Evolutionary conservation across 75 land plant species (phyloP), one percentile per base, ranked within the genome.

Genomic region (Pinus albicaulis): DNA sequence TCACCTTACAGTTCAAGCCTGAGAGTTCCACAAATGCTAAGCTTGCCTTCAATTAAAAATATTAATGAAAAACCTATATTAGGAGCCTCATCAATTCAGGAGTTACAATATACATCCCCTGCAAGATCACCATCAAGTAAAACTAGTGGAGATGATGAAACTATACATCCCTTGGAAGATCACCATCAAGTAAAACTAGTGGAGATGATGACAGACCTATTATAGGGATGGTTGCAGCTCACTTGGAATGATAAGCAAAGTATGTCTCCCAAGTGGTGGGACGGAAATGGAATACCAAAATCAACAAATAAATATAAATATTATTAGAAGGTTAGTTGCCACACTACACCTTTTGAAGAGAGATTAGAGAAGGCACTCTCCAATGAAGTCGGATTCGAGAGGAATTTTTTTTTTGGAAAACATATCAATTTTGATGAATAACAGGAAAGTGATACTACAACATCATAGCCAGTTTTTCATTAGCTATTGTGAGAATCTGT

Each of bases 261-360:
- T 72, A 48, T 15, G 7, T 72, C 74, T 52, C 74, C 74, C 83
- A 84, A 86, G 55, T 31, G 73, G 77, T 92, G 91, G 91, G 95
- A 90, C 81, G 95, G 95, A 62, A 88, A 90, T 72, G 98, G 98
- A 19, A 92, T 92, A 48, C 93, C 93, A 73, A 92, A 95, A 75
- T 85, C 93, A 16, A 92, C 98, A 19, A 88, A 75, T 55, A 95
- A 95, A 68, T 95, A 95, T 74, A 93, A 89, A 73, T 90, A 95
- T 96, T 96, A 95, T 89, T n/a, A n/a, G 82, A 91, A 89, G 66
- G 96, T 95, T 15, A 88, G 82, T 55, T 93, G 92, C 90, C 96
- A 95, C 87, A 88, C 90, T 10, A 93, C 93, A 34, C 98, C 98
- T 55, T n/a, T n/a, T n/a, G 98, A 91, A 74, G 98, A n/a, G n/a